phyloP scores from a whole-genome alignment of 495 filamentous ascomycete genomes.

The Hyaloscypha hepaticicola region DNA sequence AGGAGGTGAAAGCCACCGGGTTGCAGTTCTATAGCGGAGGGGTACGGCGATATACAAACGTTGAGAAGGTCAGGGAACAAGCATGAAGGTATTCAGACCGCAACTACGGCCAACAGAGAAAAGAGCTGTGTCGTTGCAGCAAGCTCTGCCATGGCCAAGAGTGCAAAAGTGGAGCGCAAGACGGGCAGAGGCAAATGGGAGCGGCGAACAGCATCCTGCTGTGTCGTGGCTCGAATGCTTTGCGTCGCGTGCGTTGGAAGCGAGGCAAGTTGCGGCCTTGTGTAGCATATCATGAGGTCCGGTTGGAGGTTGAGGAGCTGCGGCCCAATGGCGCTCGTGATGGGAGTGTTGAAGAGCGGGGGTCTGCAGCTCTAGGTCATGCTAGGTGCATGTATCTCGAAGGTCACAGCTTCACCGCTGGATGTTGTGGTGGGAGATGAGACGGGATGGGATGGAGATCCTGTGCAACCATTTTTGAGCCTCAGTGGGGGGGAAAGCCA shows the following conservation, averaged over 20 bases:
- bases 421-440: conserved; percentile 1
- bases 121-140: conserved; percentile 22
- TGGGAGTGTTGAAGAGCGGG: background rate
- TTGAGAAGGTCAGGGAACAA: conserved; percentile 21
- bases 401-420: conserved; percentile 12
- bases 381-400: background rate
- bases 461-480: background rate
- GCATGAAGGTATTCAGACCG: conserved; percentile 29
- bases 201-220: background rate
- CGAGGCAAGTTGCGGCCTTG: conserved; percentile 17
- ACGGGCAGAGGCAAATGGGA: conserved; percentile 6
- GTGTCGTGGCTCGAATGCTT: conserved; percentile 64
- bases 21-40: conserved; percentile 11
- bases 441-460: background rate
- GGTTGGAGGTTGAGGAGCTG: conserved; percentile 17
- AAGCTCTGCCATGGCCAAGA: conserved; percentile 18
- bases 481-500: background rate
- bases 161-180: conserved; percentile 34
- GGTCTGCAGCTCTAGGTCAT: conserved; percentile 23
- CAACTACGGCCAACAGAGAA: conserved; percentile 10
- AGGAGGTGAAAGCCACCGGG: background rate
- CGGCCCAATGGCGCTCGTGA: conserved; percentile 15
- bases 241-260: conserved; percentile 32
- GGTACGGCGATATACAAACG: conserved; percentile 23
- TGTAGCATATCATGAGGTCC: conserved; percentile 26